phyloP scores from a whole-genome alignment of 305 asterid species.

The Coffea humblotiana region DNA sequence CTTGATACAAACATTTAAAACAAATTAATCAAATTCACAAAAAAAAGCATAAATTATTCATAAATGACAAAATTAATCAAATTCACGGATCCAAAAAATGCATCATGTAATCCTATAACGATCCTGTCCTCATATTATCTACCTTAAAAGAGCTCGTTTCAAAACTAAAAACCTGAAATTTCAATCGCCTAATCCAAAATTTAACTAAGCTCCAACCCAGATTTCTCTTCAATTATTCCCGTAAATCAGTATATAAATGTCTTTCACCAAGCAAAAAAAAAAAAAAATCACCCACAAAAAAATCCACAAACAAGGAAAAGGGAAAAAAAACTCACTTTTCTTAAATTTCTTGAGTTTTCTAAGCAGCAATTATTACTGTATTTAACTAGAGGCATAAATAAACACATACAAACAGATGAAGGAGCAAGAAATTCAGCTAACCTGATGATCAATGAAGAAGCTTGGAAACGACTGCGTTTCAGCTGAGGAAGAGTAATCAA shows the following conservation, averaged over 20 bases:
- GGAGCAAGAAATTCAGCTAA: background rate
- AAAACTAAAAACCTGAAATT: background rate
- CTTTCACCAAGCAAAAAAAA: background rate
- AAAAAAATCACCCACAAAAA: background rate
- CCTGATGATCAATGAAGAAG: constrained; percentile 7
- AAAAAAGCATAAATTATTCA: background rate
- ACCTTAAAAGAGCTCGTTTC: background rate
- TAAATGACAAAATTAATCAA: background rate
- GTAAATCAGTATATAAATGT: background rate
- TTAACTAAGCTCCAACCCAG: background rate
- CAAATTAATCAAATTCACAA: background rate
- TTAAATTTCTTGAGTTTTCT: background rate
- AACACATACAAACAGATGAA: background rate
- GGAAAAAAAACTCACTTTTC: background rate
- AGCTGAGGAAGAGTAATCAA: too few species aligned
- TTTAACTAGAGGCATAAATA: background rate
- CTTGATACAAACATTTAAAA: background rate
- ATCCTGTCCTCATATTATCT: background rate
- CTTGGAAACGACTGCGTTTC: background rate
- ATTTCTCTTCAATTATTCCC: background rate
- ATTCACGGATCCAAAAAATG: background rate
- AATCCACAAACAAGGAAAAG: too few species aligned
- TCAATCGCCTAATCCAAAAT: background rate
- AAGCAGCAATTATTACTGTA: background rate
- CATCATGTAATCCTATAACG: background rate